Evolutionary conservation across 768 basidiomycete genomes (phyloP), one percentile per base, ranked within the genome.

Genomic region (Xerocomellus intermedius): DNA sequence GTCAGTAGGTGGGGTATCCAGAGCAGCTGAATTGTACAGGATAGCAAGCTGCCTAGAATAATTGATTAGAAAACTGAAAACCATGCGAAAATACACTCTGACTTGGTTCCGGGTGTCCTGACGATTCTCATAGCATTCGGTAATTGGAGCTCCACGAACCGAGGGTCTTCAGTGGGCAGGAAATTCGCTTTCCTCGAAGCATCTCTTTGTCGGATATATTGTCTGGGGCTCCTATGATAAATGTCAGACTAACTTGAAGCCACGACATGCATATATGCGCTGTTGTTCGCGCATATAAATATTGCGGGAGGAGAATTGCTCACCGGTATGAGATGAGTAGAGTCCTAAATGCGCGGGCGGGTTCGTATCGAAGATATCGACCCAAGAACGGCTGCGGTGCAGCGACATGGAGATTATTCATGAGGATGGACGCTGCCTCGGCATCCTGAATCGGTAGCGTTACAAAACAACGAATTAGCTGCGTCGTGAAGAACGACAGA

Each of bases 321-420:
- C 57, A 85, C 88, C 87, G 78, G 69, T 89, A 91, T 24, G 91
- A 91, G 48, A 93, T 74, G 52, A 89, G 74, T 21, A 93, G 73
- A 32, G 88, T 83, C 59, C 87, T 81, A 61, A 85, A 86, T 14
- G 89, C 87, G 56, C 88, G 81, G 14, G 91, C 90, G 22, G 80
- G 82, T 59, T 93, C 91, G 56, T 84, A 91, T 42, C 91, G 89
- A 58, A 93, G 73, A 54, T 76, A 75, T 39, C 89, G 81, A 45
- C 91, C 91, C 60, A 89, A 70, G 65, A 91, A 90, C 10, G 78
- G 85, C 62, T 79, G 82, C 14, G 82, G 83, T 14, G 77, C 66
- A 26, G 72, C 73, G 56, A 79, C 70, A 50, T 82, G 83, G 42
- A 91, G 77, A 14, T 77, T 82, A 43, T 82, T 69, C 50, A 91